Percentiles rank a stretch among this genome's conserved stretches.
phyloP scores from a whole-genome alignment of 345 rosid species.

The Rhizophora mangle region DNA sequence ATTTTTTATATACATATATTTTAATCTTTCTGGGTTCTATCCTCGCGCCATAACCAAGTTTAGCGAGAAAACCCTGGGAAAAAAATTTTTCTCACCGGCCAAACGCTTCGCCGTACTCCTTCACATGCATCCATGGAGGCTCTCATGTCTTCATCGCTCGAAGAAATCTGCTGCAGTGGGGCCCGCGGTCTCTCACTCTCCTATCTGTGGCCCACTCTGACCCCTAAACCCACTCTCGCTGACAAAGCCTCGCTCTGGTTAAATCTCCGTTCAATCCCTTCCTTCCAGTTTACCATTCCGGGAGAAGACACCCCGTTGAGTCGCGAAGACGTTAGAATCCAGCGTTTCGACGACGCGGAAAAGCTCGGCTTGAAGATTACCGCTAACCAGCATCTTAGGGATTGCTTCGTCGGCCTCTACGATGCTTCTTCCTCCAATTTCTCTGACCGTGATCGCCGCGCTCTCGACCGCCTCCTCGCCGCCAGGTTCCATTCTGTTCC shows the following conservation, averaged over 20 bases:
- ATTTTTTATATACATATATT: no score
- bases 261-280: conserved; percentile 49
- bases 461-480: conserved; percentile 58
- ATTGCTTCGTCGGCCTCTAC: conserved; percentile 62
- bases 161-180: conserved; percentile 60
- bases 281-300: conserved; percentile 43
- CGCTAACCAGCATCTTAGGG: conserved; percentile 56
- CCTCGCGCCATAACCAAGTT: no score
- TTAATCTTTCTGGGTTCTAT: no score
- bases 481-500: conserved; percentile 39
- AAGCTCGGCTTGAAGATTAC: conserved; percentile 47
- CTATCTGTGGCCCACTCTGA: conserved; percentile 15
- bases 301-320: conserved; percentile 17
- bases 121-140: conserved; percentile 40
- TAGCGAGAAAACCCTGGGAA: no score
- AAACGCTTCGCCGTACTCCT: not conserved
- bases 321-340: conserved; percentile 39
- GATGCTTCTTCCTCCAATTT: conserved; percentile 39
- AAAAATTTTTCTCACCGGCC: not conserved
- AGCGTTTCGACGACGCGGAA: conserved; percentile 46
- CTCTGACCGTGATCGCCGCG: conserved; percentile 47
- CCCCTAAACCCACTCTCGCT: conserved; percentile 19
- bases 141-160: conserved; percentile 53
- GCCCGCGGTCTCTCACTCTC: conserved; percentile 35
- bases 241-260: conserved; percentile 48